Conservation (phyloP, 176 grass and related monocot genomes). For the Oryza meyeriana region DNA sequence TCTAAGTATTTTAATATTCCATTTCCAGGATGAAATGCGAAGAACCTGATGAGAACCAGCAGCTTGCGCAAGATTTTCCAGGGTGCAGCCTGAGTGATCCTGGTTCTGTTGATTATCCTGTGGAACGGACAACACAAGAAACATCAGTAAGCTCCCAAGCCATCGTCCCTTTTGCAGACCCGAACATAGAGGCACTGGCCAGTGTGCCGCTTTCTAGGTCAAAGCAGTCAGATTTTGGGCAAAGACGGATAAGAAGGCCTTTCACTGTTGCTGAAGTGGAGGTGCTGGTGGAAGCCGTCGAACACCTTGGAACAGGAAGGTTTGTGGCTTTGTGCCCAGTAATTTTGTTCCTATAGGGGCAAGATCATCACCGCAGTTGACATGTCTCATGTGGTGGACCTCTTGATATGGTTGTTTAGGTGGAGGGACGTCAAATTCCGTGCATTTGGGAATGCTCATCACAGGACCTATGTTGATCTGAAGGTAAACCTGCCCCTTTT, state of each 20-base stretch:
- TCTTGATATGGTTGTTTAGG: conserved; percentile 41
- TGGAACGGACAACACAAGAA: conserved; percentile 34
- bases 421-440: conserved; percentile 81
- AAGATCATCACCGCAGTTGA: background rate
- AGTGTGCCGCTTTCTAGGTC: conserved; percentile 37
- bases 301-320: conserved; percentile 89
- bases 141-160: conserved; percentile 38
- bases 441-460: conserved; percentile 61
- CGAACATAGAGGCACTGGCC: conserved; percentile 39
- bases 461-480: conserved; percentile 90
- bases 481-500: conserved; percentile 60
- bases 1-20: conserved; percentile 26
- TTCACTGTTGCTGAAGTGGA: conserved; percentile 79
- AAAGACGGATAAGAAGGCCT: conserved; percentile 62
- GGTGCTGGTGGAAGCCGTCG: conserved; percentile 63
- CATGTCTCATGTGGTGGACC: conserved; percentile 11
- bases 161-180: conserved; percentile 30
- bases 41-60: conserved; percentile 26
- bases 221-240: conserved; percentile 41
- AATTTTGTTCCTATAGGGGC: background rate
- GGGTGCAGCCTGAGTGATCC: conserved; percentile 45
- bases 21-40: conserved; percentile 40
- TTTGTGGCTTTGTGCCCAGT: conserved; percentile 21
- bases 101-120: conserved; percentile 40
- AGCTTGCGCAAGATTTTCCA: conserved; percentile 33